Evolutionary conservation across 2,329 filamentous ascomycete species (phyloP), one percentile per base, ranked within the genome.

Genomic region (Hortaea werneckii): DNA sequence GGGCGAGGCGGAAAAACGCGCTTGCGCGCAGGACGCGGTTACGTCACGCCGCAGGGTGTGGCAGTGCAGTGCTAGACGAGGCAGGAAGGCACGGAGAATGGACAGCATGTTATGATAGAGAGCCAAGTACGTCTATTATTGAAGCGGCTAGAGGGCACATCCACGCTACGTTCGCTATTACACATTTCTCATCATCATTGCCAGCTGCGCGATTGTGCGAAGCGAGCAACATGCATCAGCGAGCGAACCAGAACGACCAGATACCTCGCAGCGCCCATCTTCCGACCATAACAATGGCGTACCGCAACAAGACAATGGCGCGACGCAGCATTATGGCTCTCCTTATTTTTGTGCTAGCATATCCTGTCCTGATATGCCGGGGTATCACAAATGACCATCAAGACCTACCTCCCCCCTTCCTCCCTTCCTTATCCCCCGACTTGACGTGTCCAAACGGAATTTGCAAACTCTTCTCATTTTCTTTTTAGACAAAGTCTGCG

Each of bases 401-500:
- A 37, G 27, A n/a, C 39, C 9, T 29, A 28, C 4, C 20, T 26
- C 20, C 20, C 35, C 29, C 9, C 11, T 37, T 5, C 42, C 30
- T 30, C 30, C 8, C 8, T n/a, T 35, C 8, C 32, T 9, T 35
- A 9, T 35, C 32, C 29, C 38, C 30, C 37, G 28, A 12, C 29
- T 20, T 20, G 20, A 20, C 20, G 20, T 20, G 8, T 41, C 28
- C 32, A 8, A n/a, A n/a, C 42, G 8, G 9, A 28, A 27, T 37
- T 12, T 4, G 32, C 28, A 27, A 28, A 13, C n/a, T 35, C 49
- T 20, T 20, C 20, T 20, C 20, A 4, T 20, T 20, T 20, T 20
- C 20, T 20, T 20, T 4, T 73, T 67, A 89, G 51, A 84, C 83
- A 69, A 94, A 94, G 67, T 95, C 88, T 50, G 87, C 86, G 43